A percentile compares a stretch with the other conserved stretches of the same genome.
These are phyloP conservation scores for Podila minutissima DNA, from an alignment of 192 early-diverging fungal genomes.

Conservation along the genomic window DNA sequence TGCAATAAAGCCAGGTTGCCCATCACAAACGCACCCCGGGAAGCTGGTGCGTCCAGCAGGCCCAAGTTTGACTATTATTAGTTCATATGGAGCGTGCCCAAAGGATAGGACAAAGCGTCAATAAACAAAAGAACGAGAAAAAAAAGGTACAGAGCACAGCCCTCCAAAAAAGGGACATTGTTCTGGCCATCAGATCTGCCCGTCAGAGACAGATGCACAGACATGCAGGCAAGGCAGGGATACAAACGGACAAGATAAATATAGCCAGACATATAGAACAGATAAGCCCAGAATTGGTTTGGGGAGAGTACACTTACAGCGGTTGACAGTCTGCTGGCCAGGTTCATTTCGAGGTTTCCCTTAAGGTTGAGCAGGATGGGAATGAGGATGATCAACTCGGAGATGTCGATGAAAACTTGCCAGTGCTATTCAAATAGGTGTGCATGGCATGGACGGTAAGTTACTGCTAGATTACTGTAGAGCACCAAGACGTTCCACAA, in stretches of 20 bases:
- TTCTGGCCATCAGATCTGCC: no score
- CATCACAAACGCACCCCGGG: slow-evolving; percentile 65
- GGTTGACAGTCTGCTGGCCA: slow-evolving; percentile 88
- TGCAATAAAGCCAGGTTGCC: slow-evolving; percentile 83
- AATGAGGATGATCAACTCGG: slow-evolving; percentile 86
- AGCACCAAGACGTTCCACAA: neutral
- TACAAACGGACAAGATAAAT: neutral
- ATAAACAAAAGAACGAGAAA: neutral
- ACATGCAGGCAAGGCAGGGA: neutral
- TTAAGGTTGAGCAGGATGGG: slow-evolving; percentile 89
- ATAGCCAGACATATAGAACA: neutral
- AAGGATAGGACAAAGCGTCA: neutral
- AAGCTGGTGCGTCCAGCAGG: slow-evolving; percentile 60
- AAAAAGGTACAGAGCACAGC: neutral
- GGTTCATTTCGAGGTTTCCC: slow-evolving; percentile 92
- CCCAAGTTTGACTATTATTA: slow-evolving; percentile 69
- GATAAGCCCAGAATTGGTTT: no score
- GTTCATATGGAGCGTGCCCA: neutral
- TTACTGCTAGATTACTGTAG: no score
- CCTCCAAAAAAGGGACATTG: no score
- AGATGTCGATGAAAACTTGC: slow-evolving; percentile 71
- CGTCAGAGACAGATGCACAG: no score
- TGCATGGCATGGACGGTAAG: no score
- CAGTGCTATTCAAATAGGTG: slow-evolving; percentile 56
- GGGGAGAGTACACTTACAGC: slow-evolving; percentile 53